A percentile compares a stretch with the other conserved stretches of the same genome.
phyloP scores from a whole-genome alignment of 73 alveolate genomes.

The Tetrahymena thermophila region DNA sequence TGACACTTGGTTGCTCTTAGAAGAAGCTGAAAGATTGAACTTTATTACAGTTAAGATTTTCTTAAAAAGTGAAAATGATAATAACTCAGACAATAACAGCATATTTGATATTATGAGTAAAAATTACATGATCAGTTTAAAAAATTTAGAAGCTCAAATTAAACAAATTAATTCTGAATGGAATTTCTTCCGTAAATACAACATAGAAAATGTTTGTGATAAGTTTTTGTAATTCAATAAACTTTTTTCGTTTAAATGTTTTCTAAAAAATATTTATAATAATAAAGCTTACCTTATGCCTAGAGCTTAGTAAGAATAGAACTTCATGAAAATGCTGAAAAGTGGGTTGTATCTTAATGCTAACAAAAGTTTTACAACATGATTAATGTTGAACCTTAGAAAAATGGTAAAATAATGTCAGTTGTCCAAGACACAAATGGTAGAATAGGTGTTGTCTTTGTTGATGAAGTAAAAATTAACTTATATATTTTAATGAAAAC shows the following conservation, averaged over 20 bases:
- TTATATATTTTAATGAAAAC: neutral
- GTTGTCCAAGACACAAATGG: neutral
- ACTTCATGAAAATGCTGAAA: neutral
- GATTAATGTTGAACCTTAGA: neutral
- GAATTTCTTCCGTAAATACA: conserved; percentile 1
- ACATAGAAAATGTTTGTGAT: neutral
- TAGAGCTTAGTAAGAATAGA: neutral
- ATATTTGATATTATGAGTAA: neutral
- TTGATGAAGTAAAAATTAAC: neutral
- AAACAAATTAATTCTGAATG: neutral
- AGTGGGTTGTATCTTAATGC: neutral
- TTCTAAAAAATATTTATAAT: neutral
- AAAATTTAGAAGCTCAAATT: neutral
- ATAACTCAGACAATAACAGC: neutral
- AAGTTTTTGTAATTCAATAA: neutral
- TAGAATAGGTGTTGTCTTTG: neutral
- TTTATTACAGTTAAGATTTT: neutral
- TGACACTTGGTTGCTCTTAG: neutral
- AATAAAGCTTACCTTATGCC: neutral
- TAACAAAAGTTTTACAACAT: neutral
- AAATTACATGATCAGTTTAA: neutral
- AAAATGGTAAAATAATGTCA: neutral
- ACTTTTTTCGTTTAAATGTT: neutral
- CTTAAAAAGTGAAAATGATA: neutral
- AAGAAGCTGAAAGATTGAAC: neutral